phyloP scores from a whole-genome alignment of 345 rosid species.

The Aquilaria malaccensis region DNA sequence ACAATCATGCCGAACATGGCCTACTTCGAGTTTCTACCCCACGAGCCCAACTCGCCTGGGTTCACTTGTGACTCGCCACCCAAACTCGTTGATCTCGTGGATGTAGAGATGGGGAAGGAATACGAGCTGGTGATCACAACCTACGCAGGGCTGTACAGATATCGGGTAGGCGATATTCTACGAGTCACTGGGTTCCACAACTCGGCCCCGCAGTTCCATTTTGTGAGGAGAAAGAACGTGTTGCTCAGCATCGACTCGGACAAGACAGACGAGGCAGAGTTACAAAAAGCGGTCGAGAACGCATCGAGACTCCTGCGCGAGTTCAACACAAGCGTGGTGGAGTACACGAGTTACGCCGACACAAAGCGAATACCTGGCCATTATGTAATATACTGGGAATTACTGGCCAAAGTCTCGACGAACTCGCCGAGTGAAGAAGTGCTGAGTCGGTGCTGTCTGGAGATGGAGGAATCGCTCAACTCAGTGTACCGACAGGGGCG shows the following conservation, averaged over 20 bases:
- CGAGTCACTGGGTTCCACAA: constrained; percentile 89
- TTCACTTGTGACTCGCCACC: constrained; percentile 24
- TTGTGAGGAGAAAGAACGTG: constrained; percentile 79
- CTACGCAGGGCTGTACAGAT: constrained; percentile 73
- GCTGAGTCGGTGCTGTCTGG: constrained; percentile 56
- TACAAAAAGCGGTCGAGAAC: constrained; percentile 69
- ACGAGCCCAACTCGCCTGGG: constrained; percentile 23
- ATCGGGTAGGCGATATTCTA: constrained; percentile 93
- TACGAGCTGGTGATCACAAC: constrained; percentile 91
- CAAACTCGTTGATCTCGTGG: constrained; percentile 52
- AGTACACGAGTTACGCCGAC: constrained; percentile 87
- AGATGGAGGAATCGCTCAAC: constrained; percentile 90
- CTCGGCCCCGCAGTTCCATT: constrained; percentile 86
- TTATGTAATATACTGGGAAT: constrained; percentile 86
- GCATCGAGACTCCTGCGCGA: constrained; percentile 43
- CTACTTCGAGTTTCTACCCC: constrained; percentile 85
- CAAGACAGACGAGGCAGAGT: constrained; percentile 91
- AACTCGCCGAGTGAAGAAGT: constrained; percentile 41
- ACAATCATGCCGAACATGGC: constrained; percentile 97
- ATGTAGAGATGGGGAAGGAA: constrained; percentile 78
- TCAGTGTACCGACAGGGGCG: constrained; percentile 87
- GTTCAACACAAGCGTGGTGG: constrained; percentile 63
- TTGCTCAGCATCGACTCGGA: constrained; percentile 83
- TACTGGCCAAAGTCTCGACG: constrained; percentile 40
- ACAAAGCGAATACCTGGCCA: constrained; percentile 84